Conservation (phyloP, 306 rosid genomes). For the Vicia villosa region DNA sequence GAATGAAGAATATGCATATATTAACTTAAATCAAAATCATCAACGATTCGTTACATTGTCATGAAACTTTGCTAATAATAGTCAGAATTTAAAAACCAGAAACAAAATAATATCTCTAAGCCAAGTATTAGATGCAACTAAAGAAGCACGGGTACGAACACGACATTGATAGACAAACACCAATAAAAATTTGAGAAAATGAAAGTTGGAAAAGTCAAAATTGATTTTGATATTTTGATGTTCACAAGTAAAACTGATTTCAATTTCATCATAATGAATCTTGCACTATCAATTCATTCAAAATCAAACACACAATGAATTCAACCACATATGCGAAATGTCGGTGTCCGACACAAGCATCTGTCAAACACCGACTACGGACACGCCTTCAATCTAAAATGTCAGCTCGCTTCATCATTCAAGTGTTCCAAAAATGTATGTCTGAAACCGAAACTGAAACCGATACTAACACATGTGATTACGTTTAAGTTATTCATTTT, state of each 20-base stretch:
- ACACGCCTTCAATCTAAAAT: no score
- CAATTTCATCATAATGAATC: not conserved
- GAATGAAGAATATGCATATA: not conserved
- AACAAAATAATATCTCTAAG: not conserved
- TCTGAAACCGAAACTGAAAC: no score
- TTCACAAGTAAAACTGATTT: not conserved
- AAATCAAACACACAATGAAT: not conserved
- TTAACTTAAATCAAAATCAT: not conserved
- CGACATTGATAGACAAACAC: not conserved
- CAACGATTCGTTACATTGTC: not conserved
- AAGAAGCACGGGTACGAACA: not conserved
- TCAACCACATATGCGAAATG: not conserved
- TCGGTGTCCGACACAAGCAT: no score
- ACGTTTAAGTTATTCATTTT: no score
- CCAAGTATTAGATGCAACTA: not conserved
- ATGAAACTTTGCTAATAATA: not conserved
- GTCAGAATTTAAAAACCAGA: not conserved
- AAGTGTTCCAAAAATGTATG: not conserved
- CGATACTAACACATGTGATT: no score
- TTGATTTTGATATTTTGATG: not conserved
- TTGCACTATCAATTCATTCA: not conserved
- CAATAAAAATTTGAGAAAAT: not conserved
- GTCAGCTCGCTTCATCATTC: no score
- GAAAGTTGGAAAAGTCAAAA: not conserved
- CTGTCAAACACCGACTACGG: no score